These are phyloP conservation scores for Ogataea ramenticola DNA, from an alignment of 805 yeast species.

Conservation along the genomic window DNA sequence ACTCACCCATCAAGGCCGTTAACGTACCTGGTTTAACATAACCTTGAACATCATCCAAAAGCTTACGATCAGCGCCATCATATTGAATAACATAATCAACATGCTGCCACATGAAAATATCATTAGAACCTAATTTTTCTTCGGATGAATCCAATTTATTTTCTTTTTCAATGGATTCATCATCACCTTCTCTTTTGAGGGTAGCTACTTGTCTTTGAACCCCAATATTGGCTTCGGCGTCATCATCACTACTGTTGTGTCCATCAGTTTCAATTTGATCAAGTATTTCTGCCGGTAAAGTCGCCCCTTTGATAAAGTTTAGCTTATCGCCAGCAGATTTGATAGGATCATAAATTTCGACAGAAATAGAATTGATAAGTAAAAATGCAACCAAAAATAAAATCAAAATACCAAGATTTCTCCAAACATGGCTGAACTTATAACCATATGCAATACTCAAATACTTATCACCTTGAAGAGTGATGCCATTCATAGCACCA, in stretches of 20 bases:
- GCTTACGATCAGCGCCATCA: slow-evolving; percentile 30
- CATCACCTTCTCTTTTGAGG: slow-evolving; percentile 3
- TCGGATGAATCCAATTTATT: slow-evolving; percentile 7
- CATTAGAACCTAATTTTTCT: slow-evolving; percentile 30
- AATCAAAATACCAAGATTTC: slow-evolving; percentile 57
- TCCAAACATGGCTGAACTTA: slow-evolving; percentile 60
- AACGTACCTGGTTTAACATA: slow-evolving; percentile 45
- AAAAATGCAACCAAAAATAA: slow-evolving; percentile 36
- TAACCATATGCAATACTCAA: slow-evolving; percentile 40
- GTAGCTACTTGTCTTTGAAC: slow-evolving; percentile 5
- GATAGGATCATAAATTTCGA: slow-evolving; percentile 24
- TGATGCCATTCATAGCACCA: slow-evolving; percentile 35
- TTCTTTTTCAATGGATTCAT: slow-evolving; percentile 2
- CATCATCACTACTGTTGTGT: slow-evolving; percentile 21
- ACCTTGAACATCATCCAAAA: slow-evolving; percentile 39
- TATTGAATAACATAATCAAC: slow-evolving; percentile 50
- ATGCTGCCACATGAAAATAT: slow-evolving; percentile 56
- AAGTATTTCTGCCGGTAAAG: slow-evolving; percentile 12
- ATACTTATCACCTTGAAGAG: slow-evolving; percentile 48
- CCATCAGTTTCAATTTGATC: slow-evolving; percentile 2
- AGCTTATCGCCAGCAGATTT: slow-evolving; percentile 26
- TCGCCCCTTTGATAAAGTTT: slow-evolving; percentile 21
- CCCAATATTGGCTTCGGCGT: slow-evolving; percentile 19
- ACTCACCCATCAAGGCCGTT: slow-evolving; percentile 59
- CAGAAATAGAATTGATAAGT: slow-evolving; percentile 17